phyloP scores from a whole-genome alignment of 306 rosid species.

The Sesbania bispinosa region DNA sequence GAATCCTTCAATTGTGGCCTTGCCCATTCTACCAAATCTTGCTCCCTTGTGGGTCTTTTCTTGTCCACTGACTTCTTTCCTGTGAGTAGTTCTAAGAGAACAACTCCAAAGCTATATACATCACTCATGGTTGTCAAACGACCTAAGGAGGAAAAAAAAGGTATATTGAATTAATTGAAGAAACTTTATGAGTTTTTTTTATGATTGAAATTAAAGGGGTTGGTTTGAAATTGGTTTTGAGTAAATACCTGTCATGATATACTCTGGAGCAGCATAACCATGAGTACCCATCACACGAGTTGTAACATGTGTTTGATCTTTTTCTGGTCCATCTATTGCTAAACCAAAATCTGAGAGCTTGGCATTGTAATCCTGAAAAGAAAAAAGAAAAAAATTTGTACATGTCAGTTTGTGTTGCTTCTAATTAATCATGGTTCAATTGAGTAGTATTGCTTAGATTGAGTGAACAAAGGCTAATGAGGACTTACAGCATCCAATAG shows the following conservation, averaged over 20 bases:
- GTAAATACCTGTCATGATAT: constrained; percentile 68
- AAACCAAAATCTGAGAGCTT: constrained; percentile 93
- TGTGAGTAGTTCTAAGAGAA: constrained; percentile 77
- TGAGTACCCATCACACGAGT: constrained; percentile 80
- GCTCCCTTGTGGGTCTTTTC: constrained; percentile 57
- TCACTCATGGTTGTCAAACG: constrained; percentile 82
- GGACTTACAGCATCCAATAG: constrained; percentile 58
- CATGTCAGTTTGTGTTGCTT: constrained; percentile 12
- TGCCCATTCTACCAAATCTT: constrained; percentile 86
- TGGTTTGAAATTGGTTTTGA: not conserved
- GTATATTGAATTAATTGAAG: not conserved
- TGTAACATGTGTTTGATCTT: constrained; percentile 61
- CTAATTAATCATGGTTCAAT: not conserved
- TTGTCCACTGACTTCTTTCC: constrained; percentile 72
- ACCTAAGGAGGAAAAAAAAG: constrained; percentile 34
- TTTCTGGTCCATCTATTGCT: constrained; percentile 78
- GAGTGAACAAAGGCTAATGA: not conserved
- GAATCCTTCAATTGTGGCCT: constrained; percentile 67
- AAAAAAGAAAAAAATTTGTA: not conserved
- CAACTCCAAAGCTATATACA: constrained; percentile 83
- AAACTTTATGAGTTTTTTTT: not conserved
- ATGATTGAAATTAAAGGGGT: not conserved
- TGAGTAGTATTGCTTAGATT: not conserved
- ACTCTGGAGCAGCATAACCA: constrained; percentile 97
- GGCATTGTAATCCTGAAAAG: constrained; percentile 64